Evolutionary conservation across 1,284 basidiomycete species (phyloP).

Genomic region (Melampsora abietis-canadensis): DNA sequence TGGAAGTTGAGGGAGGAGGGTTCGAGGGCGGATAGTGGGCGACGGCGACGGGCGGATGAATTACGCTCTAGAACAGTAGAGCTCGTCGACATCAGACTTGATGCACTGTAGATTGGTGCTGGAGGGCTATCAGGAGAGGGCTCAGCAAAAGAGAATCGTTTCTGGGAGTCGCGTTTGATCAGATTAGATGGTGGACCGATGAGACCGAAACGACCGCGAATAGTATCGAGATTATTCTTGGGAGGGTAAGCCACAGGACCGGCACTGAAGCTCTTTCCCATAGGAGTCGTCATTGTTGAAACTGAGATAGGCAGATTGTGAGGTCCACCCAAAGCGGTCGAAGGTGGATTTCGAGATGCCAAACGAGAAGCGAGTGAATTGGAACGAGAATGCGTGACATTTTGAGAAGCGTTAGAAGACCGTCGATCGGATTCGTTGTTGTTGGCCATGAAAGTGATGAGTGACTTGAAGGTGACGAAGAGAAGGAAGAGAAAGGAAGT

Average conservation of each 20-base stretch:
- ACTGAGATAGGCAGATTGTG: slow-evolving; percentile 16
- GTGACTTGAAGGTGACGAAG: neutral
- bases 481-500: neutral
- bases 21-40: slow-evolving; percentile 39
- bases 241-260: slow-evolving; percentile 34
- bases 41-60: slow-evolving; percentile 15
- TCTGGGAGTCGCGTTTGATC: slow-evolving; percentile 15
- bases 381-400: slow-evolving; percentile 5
- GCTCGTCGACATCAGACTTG: slow-evolving; percentile 31
- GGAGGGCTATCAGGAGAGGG: slow-evolving; percentile 1
- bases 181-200: slow-evolving; percentile 1
- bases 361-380: slow-evolving; percentile 41
- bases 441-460: neutral
- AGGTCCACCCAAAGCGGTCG: slow-evolving; percentile 5
- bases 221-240: slow-evolving; percentile 36
- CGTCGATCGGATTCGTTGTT: neutral
- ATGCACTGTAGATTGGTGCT: slow-evolving; percentile 20
- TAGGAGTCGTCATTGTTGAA: slow-evolving; percentile 9
- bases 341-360: slow-evolving; percentile 14
- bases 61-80: slow-evolving; percentile 21
- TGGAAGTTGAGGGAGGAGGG: slow-evolving; percentile 6
- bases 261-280: slow-evolving; percentile 27
- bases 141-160: slow-evolving; percentile 35
- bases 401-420: neutral
- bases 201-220: slow-evolving; percentile 36